Percentiles rank a stretch among this genome's conserved stretches.
These are phyloP conservation scores for Trichophyton simii DNA, from an alignment of 2,329 filamentous ascomycete species.

Conservation along the genomic window DNA sequence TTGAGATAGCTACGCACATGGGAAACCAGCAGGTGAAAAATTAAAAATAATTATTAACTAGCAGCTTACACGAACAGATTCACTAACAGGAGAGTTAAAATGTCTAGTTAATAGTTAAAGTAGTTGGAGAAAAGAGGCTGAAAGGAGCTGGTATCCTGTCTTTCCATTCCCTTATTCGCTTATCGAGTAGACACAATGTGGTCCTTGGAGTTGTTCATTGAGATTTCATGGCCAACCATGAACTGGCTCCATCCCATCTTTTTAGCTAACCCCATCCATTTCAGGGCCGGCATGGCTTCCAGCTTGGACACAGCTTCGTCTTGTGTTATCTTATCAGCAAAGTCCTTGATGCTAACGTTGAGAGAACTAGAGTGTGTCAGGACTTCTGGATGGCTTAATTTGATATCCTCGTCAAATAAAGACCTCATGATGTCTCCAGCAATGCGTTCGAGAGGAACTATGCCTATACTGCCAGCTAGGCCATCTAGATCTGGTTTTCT, in stretches of 20 bases:
- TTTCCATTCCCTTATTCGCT: background rate
- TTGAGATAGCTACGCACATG: background rate
- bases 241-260: constrained; percentile 5
- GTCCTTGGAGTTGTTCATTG: background rate
- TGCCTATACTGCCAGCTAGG: background rate
- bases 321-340: background rate
- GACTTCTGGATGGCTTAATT: background rate
- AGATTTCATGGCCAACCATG: constrained; percentile 5
- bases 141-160: background rate
- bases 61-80: too few species aligned
- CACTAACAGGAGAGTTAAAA: background rate
- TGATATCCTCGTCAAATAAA: background rate
- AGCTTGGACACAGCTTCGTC: background rate
- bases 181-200: constrained; percentile 1
- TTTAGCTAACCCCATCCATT: constrained; percentile 5
- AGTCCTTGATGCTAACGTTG: background rate
- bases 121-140: background rate
- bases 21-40: too few species aligned
- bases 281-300: background rate
- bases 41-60: too few species aligned
- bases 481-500: background rate
- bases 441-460: background rate
- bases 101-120: too few species aligned
- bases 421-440: background rate
- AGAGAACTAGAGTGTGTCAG: background rate